Percentiles rank a stretch among this genome's conserved stretches.
phyloP scores from a whole-genome alignment of 345 rosid species.

The Erysimum cheiranthoides region DNA sequence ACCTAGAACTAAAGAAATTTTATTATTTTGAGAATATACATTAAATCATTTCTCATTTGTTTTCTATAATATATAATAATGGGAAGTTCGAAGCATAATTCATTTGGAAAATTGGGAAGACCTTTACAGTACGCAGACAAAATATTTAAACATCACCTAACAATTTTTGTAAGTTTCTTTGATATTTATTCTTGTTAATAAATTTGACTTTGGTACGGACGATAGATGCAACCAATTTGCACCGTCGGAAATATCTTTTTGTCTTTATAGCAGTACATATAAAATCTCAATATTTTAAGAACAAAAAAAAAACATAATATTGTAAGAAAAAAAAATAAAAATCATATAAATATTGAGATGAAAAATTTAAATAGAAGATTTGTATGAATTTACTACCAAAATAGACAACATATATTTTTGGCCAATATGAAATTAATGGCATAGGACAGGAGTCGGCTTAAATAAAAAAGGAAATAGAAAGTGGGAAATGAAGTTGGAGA shows the following conservation, averaged over 20 bases:
- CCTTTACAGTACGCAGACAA: not conserved
- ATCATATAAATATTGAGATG: not conserved
- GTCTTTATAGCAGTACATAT: not conserved
- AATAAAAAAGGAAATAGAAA: not conserved
- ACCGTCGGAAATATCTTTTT: not conserved
- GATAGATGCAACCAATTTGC: not conserved
- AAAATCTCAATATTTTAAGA: not conserved
- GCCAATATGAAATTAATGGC: conserved; percentile 19
- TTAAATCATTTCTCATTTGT: not conserved
- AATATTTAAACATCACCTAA: not conserved
- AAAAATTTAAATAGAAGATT: not conserved
- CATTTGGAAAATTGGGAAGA: not conserved
- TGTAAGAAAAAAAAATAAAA: not conserved
- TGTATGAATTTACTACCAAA: conserved; percentile 24
- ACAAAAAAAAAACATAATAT: not conserved
- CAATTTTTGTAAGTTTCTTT: conserved; percentile 7
- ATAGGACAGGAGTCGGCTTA: conserved; percentile 29
- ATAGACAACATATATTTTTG: conserved; percentile 15
- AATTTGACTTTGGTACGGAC: not conserved
- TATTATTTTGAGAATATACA: not conserved
- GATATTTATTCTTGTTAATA: not conserved
- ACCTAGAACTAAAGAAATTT: not conserved
- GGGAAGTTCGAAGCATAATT: not conserved
- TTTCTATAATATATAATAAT: not conserved
- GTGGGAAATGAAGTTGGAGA: conserved; percentile 36